Evolutionary conservation across 2,329 filamentous ascomycete genomes (phyloP), one percentile per base, ranked within the genome.

Genomic region (Calonectria crousiana): DNA sequence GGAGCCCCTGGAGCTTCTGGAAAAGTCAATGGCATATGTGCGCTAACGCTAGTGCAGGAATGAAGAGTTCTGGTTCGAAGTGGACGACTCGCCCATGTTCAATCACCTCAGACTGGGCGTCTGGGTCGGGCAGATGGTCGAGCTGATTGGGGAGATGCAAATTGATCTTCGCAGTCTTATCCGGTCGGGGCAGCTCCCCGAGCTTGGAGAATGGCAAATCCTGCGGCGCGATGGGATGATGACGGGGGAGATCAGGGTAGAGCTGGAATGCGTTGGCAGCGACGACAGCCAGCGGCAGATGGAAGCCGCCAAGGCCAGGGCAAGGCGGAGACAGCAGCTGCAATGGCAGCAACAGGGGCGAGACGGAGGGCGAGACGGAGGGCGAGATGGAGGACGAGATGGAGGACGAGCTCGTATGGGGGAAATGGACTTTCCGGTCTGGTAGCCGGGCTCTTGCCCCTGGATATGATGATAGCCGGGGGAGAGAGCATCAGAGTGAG

Each of bases 1-100:
- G 66, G 56, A 71, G 64, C 69, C 62, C 72, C 71, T 60, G 67
- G 69, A 53, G 44, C 62, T 74, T 69, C 67, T 69, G 49, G 53
- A 73, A 69, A 32, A 74, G 18, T 26, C 32, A 74, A 71, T 72
- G 47, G 2, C 69, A 72, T 47, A 58, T 60, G 65, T 44, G 72
- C 66, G 38, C 79, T 81, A 58, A 80, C 53, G 64, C 60, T 73
- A 52, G 58, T 71, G 52, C 58, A 81, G 79, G 79, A 78, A 81
- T 47, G 76, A 81, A 41, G 77, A 80, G 36, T 81, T 81, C 56
- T 72, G 76, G 47, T 80, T 81, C 41, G 67, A 79, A 34, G 75
- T 81, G 23, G 75, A 78, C 49, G 73, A 80, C 70, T 81, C 77
- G 56, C 79, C 79, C 49, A 81, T 81, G 78, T 81, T 71, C 71